Evolutionary conservation across 177 flowering plant genomes (phyloP).

Genomic region (Vitis hybrid): DNA sequence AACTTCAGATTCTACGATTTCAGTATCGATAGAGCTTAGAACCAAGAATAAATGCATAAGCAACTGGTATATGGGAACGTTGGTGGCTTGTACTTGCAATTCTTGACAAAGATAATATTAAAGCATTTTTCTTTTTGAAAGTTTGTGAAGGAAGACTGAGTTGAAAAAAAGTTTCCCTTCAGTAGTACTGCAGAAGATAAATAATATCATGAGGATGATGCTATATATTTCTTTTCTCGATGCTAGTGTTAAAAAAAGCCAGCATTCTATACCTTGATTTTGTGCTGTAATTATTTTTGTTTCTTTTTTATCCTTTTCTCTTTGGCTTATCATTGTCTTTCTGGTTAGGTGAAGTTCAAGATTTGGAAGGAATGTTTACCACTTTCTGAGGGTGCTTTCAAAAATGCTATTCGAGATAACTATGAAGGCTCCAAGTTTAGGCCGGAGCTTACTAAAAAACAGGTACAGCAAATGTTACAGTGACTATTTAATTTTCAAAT

Average conservation of each 20-base stretch:
- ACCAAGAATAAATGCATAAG: too few species aligned
- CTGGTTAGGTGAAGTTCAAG: constrained; percentile 42
- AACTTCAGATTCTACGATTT: too few species aligned
- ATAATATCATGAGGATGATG: too few species aligned
- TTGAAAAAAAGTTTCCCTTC: too few species aligned
- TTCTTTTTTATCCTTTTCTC: neutral
- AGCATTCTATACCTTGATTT: neutral
- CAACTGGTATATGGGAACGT: too few species aligned
- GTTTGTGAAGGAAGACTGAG: too few species aligned
- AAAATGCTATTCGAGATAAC: constrained; percentile 37
- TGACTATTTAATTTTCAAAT: neutral
- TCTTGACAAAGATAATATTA: too few species aligned
- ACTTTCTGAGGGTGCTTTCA: constrained; percentile 41
- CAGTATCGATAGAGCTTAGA: too few species aligned
- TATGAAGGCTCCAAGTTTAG: constrained; percentile 42
- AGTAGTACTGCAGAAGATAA: too few species aligned
- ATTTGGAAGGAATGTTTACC: constrained; percentile 46
- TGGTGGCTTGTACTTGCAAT: too few species aligned
- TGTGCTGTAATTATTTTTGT: neutral
- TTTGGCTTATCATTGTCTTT: neutral
- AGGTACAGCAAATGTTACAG: constrained; percentile 19
- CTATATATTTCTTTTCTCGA: neutral
- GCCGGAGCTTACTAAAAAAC: constrained; percentile 39
- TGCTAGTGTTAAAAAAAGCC: neutral
- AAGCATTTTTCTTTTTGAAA: too few species aligned